Base-by-base conservation (phyloP, 306 rosid genomes). In the Trifolium subterraneum region DNA sequence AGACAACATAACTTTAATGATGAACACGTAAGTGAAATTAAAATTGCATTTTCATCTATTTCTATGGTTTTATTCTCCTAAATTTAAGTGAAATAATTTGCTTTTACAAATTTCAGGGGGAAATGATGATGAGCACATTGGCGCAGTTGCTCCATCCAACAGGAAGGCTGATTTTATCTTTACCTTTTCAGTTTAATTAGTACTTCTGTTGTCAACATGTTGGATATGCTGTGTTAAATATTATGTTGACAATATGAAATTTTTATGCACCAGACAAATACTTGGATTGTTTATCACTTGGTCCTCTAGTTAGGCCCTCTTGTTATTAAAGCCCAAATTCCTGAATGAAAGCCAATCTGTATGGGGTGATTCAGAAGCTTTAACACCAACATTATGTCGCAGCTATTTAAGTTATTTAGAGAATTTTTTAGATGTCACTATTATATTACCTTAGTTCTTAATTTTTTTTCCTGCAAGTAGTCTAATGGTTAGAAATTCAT, bases 1-100 rank as follows among this genome's bases (percentile, higher is more conserved):
- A 70, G 97, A 92, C 84, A 92, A 88, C 84, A 92, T 92, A 45
- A 92, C 97, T 65, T 72, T 92, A 54, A 92, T 92, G 97, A 89
- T 89, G 97, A 89, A 84, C 71, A 72, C 93, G 97, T 89, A 82
- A 86, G 93, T 86, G 29, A 23, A 22, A 58, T 31, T 68, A 23
- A 64, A 71, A 69, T 66, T 10, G n/a, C 35, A 22, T 45, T 36
- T 75, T 54, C 41, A 14, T 62, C 12, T 41, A 67, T 69, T 70
- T 64, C 52, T 18, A 1, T 22, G 35, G 59, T 20, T 38, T 39
- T 48, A 44, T 47, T 19, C 15, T 65, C 55, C 7, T 20, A 22
- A 54, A 44, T 51, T 11, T 27, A 19, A 41, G 19, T 31, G 23
- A 70, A 47, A 0, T 65, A 7, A 22, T n/a, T 65, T 69, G 5